phyloP scores from a whole-genome alignment of 768 basidiomycete genomes.

The Lactarius sp. region DNA sequence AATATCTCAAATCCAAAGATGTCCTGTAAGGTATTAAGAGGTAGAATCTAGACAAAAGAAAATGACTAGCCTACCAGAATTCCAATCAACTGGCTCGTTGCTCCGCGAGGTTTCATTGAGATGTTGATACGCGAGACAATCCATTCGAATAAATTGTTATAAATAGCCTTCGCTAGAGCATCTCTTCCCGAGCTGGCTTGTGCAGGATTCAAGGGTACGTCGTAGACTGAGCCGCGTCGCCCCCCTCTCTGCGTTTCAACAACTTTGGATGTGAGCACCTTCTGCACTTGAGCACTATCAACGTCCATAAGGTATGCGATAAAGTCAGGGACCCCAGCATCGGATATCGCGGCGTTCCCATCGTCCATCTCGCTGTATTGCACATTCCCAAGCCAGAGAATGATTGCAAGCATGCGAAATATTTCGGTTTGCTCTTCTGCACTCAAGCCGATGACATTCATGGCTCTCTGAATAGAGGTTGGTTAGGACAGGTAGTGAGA shows the following conservation, averaged over 20 bases:
- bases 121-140: slow-evolving; percentile 94
- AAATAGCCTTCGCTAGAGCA: slow-evolving; percentile 92
- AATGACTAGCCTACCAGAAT: slow-evolving; percentile 58
- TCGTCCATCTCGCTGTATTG: slow-evolving; percentile 86
- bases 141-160: slow-evolving; percentile 99
- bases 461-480: slow-evolving; percentile 61
- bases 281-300: slow-evolving; percentile 73
- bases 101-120: slow-evolving; percentile 86
- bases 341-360: slow-evolving; percentile 76
- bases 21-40: slow-evolving; percentile 47
- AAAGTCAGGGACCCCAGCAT: slow-evolving; percentile 90
- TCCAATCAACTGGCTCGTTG: slow-evolving; percentile 79
- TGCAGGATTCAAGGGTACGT: slow-evolving; percentile 89
- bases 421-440: slow-evolving; percentile 86
- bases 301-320: slow-evolving; percentile 92
- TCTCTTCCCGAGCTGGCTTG: slow-evolving; percentile 88
- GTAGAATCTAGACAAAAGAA: slow-evolving; percentile 3
- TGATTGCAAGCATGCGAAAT: slow-evolving; percentile 83
- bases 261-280: slow-evolving; percentile 77
- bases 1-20: slow-evolving; percentile 99
- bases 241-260: slow-evolving; percentile 94
- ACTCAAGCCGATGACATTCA: slow-evolving; percentile 88
- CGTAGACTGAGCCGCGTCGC: slow-evolving; percentile 91
- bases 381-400: slow-evolving; percentile 96
- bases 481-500: background rate